A percentile compares a stretch with the other conserved stretches of the same genome.
Conservation (phyloP, 306 rosid genomes). For the Delonix regia region DNA sequence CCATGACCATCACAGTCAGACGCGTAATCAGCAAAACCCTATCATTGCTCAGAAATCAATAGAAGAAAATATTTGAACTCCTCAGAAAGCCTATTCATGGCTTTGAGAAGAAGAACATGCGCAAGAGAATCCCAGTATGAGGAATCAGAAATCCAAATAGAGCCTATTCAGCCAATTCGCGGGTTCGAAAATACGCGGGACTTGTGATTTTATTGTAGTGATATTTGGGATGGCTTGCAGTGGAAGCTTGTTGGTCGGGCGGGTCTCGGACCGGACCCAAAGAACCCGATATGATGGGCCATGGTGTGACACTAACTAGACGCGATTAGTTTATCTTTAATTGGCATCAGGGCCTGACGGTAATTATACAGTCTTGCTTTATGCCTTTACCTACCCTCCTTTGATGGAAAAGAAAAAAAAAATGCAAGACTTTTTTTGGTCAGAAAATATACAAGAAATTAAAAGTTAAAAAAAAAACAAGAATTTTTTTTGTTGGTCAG, state of each 20-base stretch:
- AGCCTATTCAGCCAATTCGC: not conserved
- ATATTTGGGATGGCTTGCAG: not conserved
- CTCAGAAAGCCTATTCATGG: not conserved
- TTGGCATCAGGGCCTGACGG: no score
- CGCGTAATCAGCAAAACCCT: slow-evolving; percentile 10
- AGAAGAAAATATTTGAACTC: not conserved
- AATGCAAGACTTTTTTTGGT: no score
- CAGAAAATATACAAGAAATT: no score
- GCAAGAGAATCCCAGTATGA: not conserved
- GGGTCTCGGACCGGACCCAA: not conserved
- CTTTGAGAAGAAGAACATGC: not conserved
- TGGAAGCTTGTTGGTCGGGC: not conserved
- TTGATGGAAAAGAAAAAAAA: no score
- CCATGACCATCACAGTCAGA: slow-evolving; percentile 41
- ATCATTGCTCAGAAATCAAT: not conserved
- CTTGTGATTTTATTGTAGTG: not conserved
- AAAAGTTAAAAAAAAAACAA: no score
- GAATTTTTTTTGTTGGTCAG: no score
- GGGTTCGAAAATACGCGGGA: slow-evolving; percentile 11
- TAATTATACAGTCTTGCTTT: no score
- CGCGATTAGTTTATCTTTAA: no score
- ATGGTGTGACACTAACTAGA: no score
- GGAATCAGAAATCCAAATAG: not conserved
- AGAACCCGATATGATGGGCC: no score
- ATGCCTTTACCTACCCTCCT: no score